Evolutionary conservation across 495 filamentous ascomycete genomes (phyloP).

Genomic region (Penicillium silybi): DNA sequence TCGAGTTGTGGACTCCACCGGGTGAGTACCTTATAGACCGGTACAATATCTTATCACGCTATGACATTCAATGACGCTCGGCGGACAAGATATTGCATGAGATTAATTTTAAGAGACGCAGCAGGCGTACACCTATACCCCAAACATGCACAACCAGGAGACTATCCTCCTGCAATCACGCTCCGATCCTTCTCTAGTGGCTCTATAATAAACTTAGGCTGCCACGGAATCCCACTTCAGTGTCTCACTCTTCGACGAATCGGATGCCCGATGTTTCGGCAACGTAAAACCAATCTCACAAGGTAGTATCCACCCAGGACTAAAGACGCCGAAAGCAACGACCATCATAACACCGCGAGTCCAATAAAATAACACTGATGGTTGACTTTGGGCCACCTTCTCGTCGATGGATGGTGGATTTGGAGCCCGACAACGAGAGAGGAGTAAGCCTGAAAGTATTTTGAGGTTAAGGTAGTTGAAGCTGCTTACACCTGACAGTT

Average conservation of each 20-base stretch:
- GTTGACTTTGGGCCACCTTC: no score
- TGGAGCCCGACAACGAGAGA: no score
- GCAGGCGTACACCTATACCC: not conserved
- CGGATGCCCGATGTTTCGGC: not conserved
- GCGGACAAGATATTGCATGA: no score
- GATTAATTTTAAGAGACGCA: no score
- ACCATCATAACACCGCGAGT: slow-evolving; percentile 56
- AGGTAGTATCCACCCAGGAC: slow-evolving; percentile 46
- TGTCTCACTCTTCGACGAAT: not conserved
- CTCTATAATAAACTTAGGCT: not conserved
- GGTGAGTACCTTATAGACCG: not conserved
- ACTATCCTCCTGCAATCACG: not conserved
- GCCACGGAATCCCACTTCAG: not conserved
- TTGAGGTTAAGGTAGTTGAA: no score
- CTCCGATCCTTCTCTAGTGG: no score
- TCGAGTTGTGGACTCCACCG: not conserved
- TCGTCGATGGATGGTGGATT: no score
- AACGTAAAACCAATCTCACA: not conserved
- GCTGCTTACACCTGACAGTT: no score
- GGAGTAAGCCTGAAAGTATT: no score
- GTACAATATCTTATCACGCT: no score
- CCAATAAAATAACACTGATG: slow-evolving; percentile 56
- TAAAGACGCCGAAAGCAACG: slow-evolving; percentile 50
- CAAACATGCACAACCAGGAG: not conserved
- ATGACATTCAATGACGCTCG: no score